Evolutionary conservation across 2,329 filamentous ascomycete species (phyloP).

Genomic region (Neonectria hederae): DNA sequence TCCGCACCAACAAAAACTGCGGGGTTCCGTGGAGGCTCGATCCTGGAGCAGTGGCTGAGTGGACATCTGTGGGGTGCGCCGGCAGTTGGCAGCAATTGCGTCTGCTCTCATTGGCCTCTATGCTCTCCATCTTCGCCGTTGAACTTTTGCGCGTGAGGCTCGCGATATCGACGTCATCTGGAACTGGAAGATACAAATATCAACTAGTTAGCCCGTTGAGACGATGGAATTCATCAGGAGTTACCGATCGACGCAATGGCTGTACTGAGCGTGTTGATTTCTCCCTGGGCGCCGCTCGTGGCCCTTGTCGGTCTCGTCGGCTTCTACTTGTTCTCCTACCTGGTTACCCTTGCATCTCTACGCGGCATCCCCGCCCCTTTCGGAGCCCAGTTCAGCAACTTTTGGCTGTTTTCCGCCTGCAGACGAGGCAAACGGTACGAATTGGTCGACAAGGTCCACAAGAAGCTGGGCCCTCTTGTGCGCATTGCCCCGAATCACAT

Average conservation of each 20-base stretch:
- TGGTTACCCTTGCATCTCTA: constrained; percentile 62
- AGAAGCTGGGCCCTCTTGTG: constrained; percentile 79
- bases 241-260: constrained; percentile 29
- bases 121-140: not conserved
- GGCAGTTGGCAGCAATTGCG: constrained; percentile 7
- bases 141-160: not conserved
- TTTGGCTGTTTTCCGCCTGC: constrained; percentile 78
- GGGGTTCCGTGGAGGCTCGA: constrained; percentile 12
- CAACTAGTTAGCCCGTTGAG: not conserved
- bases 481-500: constrained; percentile 87
- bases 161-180: constrained; percentile 6
- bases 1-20: constrained; percentile 8
- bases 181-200: constrained; percentile 8
- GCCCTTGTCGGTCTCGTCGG: constrained; percentile 21
- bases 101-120: not conserved
- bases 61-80: not conserved
- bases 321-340: constrained; percentile 51
- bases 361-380: constrained; percentile 70
- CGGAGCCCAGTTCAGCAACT: constrained; percentile 73
- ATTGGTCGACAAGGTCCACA: constrained; percentile 75
- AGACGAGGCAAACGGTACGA: constrained; percentile 73
- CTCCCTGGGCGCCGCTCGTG: constrained; percentile 33
- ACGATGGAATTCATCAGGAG: not conserved
- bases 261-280: constrained; percentile 28
- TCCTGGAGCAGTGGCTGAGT: not conserved